Conservation (phyloP, 129 eudicot species). For the Centaurea solstitialis region DNA sequence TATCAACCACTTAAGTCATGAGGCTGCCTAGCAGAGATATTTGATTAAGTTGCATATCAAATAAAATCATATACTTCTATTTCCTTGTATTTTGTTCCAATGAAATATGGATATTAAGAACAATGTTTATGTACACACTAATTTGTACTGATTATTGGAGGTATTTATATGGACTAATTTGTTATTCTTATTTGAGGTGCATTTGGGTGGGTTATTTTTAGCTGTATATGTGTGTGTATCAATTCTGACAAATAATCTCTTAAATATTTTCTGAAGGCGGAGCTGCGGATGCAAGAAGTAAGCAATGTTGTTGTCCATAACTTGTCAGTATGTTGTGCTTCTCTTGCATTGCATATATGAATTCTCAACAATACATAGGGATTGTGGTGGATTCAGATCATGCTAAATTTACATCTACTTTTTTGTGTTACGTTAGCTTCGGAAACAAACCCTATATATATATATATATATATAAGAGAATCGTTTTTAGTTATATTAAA, state of each 20-base stretch:
- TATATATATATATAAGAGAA: neutral
- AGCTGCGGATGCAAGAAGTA: constrained; percentile 90
- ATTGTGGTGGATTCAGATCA: neutral
- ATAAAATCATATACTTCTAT: neutral
- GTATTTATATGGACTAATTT: neutral
- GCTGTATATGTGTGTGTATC: neutral
- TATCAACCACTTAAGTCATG: neutral
- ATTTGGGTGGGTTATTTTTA: neutral
- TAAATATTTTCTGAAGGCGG: constrained; percentile 62
- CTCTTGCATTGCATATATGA: neutral
- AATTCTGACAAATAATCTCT: neutral
- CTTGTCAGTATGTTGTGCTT: constrained; percentile 74
- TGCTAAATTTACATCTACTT: neutral
- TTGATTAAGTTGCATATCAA: neutral
- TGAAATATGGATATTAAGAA: neutral
- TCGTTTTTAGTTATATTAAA: neutral
- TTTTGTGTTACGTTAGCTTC: neutral
- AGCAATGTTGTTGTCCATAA: constrained; percentile 86
- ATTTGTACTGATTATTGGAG: neutral
- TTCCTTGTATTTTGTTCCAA: neutral
- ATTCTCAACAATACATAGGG: neutral
- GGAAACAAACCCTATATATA: no score
- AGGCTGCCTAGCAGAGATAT: neutral
- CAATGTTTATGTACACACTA: neutral
- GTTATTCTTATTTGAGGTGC: neutral